A percentile compares a stretch with the other conserved stretches of the same genome.
phyloP scores from a whole-genome alignment of 352 stramenopile species.

The Globisporangium middletonii region DNA sequence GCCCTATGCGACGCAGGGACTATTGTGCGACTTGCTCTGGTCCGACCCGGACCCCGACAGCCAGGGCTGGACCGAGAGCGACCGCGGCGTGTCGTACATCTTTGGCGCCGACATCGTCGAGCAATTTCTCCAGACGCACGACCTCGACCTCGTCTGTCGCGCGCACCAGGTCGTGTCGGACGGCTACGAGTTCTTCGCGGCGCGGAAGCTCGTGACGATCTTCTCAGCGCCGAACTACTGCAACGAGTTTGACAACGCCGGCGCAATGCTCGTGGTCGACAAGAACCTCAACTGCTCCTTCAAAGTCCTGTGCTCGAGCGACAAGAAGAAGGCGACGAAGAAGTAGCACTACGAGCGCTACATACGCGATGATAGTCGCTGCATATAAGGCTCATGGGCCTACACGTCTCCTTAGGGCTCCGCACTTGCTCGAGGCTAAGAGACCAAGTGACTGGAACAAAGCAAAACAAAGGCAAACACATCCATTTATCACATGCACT shows the following conservation, averaged over 20 bases:
- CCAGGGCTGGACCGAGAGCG: constrained; percentile 94
- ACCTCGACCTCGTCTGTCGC: constrained; percentile 97
- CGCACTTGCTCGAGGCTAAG: too few relatives aligned
- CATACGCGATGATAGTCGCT: too few relatives aligned
- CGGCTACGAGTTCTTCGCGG: constrained; percentile 99
- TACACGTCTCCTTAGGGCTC: too few relatives aligned
- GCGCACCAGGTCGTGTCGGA: constrained; percentile 99
- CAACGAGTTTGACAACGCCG: constrained; percentile 99
- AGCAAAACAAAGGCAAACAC: too few relatives aligned
- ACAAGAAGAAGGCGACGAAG: constrained; percentile 57
- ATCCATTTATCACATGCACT: too few relatives aligned
- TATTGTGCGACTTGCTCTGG: constrained; percentile 87
- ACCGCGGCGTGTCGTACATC: constrained; percentile 97
- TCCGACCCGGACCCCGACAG: constrained; percentile 82
- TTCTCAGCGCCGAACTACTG: constrained; percentile 99
- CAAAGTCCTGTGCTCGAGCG: constrained; percentile 73
- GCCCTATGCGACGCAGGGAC: constrained; percentile 10
- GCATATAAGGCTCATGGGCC: too few relatives aligned
- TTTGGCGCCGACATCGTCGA: constrained; percentile 98
- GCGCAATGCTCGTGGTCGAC: constrained; percentile 79
- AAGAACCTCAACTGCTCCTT: constrained; percentile 72
- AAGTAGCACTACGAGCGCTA: constrained; percentile 9
- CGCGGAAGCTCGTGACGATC: constrained; percentile 97
- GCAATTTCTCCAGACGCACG: constrained; percentile 95
- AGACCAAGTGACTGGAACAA: too few relatives aligned